Evolutionary conservation across 768 basidiomycete species (phyloP).

Genomic region (Hirschioporus abietinus): DNA sequence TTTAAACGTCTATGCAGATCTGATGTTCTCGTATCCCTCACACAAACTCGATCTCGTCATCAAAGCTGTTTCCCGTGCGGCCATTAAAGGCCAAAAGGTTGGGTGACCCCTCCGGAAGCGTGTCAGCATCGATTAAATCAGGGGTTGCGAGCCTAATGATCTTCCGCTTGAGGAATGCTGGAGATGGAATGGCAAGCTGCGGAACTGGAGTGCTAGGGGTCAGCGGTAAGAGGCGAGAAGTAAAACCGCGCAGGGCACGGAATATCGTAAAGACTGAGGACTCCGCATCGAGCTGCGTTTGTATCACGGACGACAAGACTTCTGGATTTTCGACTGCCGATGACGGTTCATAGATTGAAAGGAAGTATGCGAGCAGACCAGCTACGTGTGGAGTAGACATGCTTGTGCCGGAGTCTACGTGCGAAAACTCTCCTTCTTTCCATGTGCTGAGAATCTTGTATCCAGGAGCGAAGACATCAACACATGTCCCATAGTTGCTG

Average conservation of each 20-base stretch:
- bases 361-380: constrained; percentile 86
- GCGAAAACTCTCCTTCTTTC: constrained; percentile 52
- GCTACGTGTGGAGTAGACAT: constrained; percentile 95
- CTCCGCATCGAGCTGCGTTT: constrained; percentile 30
- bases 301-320: constrained; percentile 28
- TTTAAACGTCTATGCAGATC: too few relatives aligned
- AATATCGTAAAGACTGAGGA: constrained; percentile 51
- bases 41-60: too few relatives aligned
- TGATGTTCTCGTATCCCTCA: too few relatives aligned
- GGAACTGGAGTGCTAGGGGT: constrained; percentile 41
- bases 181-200: constrained; percentile 45
- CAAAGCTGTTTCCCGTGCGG: constrained; percentile 34
- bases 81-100: constrained; percentile 84
- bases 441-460: constrained; percentile 89
- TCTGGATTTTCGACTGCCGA: constrained; percentile 33
- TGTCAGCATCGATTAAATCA: constrained; percentile 41
- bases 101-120: constrained; percentile 46
- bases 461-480: constrained; percentile 90
- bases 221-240: constrained; percentile 50
- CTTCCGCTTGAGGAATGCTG: constrained; percentile 72
- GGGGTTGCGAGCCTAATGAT: constrained; percentile 55
- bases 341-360: constrained; percentile 72
- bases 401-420: constrained; percentile 83
- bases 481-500: constrained; percentile 88
- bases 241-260: constrained; percentile 53